Evolutionary conservation across 2,329 filamentous ascomycete species (phyloP).

Genomic region (Cryphonectria japonica): DNA sequence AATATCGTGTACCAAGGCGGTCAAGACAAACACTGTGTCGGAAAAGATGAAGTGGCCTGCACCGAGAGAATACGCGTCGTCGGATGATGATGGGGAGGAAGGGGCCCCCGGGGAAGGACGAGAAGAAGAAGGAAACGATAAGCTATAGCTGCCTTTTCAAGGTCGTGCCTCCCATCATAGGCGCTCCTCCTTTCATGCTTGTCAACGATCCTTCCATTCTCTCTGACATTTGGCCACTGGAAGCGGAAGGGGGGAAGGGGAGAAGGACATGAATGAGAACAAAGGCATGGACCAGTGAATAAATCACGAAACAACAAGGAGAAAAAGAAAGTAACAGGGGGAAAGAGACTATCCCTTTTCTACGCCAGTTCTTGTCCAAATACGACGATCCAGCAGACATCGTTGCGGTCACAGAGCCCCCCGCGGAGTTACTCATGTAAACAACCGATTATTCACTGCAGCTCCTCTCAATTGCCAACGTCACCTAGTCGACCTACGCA

Average conservation of each 20-base stretch:
- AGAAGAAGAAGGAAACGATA: neutral
- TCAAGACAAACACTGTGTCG: neutral
- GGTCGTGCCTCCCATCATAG: neutral
- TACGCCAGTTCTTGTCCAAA: neutral
- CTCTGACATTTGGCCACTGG: neutral
- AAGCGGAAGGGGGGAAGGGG: fast-evolving
- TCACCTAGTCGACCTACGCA: too few species aligned
- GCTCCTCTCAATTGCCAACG: too few species aligned
- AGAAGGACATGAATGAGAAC: neutral
- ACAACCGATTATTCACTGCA: too few species aligned
- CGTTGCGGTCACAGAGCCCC: too few species aligned
- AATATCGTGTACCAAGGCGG: too few species aligned
- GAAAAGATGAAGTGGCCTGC: neutral
- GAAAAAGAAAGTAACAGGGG: neutral
- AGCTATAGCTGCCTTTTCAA: neutral
- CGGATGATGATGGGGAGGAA: too few species aligned
- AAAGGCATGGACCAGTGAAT: neutral
- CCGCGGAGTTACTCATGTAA: too few species aligned
- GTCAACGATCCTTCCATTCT: neutral
- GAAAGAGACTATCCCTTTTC: neutral
- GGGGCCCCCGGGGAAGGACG: neutral
- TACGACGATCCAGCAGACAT: too few species aligned
- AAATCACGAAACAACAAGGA: too few species aligned
- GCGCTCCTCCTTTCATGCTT: neutral
- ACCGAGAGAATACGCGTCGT: too few species aligned